These are phyloP conservation scores for Phytopythium delawarense DNA, from an alignment of 352 stramenopile genomes.

Conservation along the genomic window DNA sequence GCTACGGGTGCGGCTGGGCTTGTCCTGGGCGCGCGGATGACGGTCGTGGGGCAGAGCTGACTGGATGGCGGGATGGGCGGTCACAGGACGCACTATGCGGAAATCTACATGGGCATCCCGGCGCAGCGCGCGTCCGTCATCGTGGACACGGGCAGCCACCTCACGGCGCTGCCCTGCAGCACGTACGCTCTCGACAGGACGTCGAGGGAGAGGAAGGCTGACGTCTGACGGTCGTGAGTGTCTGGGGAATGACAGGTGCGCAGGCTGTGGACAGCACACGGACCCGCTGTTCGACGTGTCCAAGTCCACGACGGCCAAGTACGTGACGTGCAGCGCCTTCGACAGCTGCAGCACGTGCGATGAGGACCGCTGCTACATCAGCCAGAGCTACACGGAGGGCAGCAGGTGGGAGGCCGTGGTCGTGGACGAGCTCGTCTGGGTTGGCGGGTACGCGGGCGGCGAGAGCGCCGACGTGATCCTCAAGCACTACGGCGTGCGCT, in stretches of 20 bases:
- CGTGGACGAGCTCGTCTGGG: constrained; percentile 76
- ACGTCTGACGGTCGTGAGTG: neutral
- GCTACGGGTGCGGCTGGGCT: constrained; percentile 39
- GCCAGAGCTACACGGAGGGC: constrained; percentile 84
- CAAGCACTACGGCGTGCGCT: constrained; percentile 63
- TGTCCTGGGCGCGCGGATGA: too few relatives aligned
- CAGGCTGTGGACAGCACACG: constrained; percentile 66
- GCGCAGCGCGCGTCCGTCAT: constrained; percentile 83
- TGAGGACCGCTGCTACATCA: constrained; percentile 66
- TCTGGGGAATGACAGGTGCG: constrained; percentile 26
- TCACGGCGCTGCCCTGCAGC: constrained; percentile 74
- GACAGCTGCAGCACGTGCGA: constrained; percentile 46
- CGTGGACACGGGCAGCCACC: constrained; percentile 77
- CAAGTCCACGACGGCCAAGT: constrained; percentile 77
- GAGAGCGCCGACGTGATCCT: constrained; percentile 43
- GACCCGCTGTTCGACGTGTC: constrained; percentile 66
- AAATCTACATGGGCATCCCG: constrained; percentile 77
- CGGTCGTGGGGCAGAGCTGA: too few relatives aligned
- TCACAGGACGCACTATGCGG: constrained; percentile 73
- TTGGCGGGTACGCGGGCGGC: constrained; percentile 53
- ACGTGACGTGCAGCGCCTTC: constrained; percentile 55
- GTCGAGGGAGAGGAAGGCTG: too few relatives aligned
- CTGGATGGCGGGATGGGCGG: neutral
- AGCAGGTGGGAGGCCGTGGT: constrained; percentile 85
- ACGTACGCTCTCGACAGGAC: constrained; percentile 14